Evolutionary conservation across 371 early-diverging fungal species (phyloP).

Genomic region (Lichtheimia ornata): DNA sequence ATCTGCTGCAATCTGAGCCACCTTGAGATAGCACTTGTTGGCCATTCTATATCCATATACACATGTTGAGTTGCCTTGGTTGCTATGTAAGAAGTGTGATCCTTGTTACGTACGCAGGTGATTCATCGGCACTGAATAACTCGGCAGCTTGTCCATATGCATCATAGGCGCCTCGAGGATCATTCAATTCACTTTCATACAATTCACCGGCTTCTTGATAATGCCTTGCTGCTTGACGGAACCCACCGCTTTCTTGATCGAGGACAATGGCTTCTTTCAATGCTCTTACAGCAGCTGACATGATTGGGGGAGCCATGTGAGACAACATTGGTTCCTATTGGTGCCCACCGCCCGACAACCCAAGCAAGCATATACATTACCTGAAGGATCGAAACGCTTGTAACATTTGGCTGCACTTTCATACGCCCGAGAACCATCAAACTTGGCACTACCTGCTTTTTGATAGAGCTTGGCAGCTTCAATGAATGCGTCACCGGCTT

Average conservation of each 20-base stretch:
- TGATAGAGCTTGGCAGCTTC: conserved; percentile 70
- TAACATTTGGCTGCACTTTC: conserved; percentile 89
- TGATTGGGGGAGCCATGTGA: background rate
- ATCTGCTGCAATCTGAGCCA: conserved; percentile 89
- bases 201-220: conserved; percentile 92
- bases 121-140: conserved; percentile 89
- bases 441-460: conserved; percentile 70
- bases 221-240: conserved; percentile 89
- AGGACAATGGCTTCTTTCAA: conserved; percentile 78
- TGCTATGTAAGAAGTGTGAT: background rate
- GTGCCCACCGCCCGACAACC: background rate
- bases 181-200: conserved; percentile 83
- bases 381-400: conserved; percentile 82
- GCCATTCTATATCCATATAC: conserved; percentile 67
- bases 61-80: background rate
- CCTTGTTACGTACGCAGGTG: conserved; percentile 70
- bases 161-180: conserved; percentile 77
- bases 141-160: conserved; percentile 91
- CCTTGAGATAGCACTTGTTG: conserved; percentile 88
- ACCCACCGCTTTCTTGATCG: conserved; percentile 85
- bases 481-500: conserved; percentile 90
- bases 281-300: conserved; percentile 72
- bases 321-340: too few relatives aligned
- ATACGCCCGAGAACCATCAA: conserved; percentile 61
- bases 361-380: conserved; percentile 43